phyloP scores from a whole-genome alignment of 176 grass and related monocot species.

The Oryza glumipatula region DNA sequence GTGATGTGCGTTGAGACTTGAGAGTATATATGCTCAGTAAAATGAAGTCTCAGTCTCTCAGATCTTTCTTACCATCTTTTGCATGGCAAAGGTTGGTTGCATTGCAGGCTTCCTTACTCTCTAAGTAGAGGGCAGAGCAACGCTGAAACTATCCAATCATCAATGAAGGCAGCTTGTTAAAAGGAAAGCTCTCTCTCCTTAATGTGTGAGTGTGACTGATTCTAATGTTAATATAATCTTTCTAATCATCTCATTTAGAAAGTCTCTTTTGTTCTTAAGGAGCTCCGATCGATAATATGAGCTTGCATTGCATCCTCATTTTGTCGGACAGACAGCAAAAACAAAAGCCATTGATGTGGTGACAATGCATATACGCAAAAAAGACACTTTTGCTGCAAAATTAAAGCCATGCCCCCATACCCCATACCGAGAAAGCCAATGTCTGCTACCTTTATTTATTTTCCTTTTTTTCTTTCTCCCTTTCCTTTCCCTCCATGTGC shows the following conservation, averaged over 20 bases:
- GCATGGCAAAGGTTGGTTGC: not conserved
- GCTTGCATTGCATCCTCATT: not conserved
- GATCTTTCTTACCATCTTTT: not conserved
- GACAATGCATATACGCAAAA: not conserved
- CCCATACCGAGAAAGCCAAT: not conserved
- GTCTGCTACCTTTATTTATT: not conserved
- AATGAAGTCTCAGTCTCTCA: not conserved
- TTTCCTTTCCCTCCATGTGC: not conserved
- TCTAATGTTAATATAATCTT: not conserved
- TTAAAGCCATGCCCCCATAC: not conserved
- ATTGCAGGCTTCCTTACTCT: not conserved
- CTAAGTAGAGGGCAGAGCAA: not conserved
- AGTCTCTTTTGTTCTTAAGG: not conserved
- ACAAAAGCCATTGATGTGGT: not conserved
- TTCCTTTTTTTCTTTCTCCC: not conserved
- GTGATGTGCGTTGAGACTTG: not conserved
- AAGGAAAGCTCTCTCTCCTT: not conserved
- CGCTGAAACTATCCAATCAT: not conserved
- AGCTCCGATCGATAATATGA: constrained; percentile 7
- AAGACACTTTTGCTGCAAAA: not conserved
- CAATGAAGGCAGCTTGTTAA: not conserved
- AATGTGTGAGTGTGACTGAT: not conserved
- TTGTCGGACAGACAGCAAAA: not conserved
- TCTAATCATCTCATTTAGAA: not conserved
- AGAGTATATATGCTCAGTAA: not conserved